These are phyloP conservation scores for Trichoderma arundinaceum DNA, from an alignment of 2,329 filamentous ascomycete genomes.

Conservation along the genomic window DNA sequence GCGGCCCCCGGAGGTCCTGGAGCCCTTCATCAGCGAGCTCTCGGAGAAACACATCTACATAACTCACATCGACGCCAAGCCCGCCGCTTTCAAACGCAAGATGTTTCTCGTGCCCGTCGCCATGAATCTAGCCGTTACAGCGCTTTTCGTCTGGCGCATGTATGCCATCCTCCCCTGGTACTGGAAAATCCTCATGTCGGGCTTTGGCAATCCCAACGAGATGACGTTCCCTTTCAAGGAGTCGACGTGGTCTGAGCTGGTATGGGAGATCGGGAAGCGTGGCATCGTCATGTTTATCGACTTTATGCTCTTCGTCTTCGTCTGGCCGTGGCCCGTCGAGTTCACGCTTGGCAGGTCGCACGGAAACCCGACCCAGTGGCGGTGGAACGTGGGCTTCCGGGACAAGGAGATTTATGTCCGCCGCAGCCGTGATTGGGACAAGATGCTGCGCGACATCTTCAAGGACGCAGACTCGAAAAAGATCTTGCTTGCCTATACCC, in stretches of 20 bases:
- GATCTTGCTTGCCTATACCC: conserved; percentile 66
- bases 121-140: conserved; percentile 72
- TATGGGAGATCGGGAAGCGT: conserved; percentile 63
- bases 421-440: conserved; percentile 75
- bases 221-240: conserved; percentile 66
- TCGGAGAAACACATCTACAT: conserved; percentile 77
- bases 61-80: conserved; percentile 77
- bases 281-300: conserved; percentile 74
- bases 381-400: conserved; percentile 76
- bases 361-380: conserved; percentile 73
- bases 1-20: conserved; percentile 65
- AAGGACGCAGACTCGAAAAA: conserved; percentile 57
- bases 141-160: conserved; percentile 70
- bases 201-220: conserved; percentile 69
- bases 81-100: conserved; percentile 74
- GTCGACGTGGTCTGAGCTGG: conserved; percentile 62
- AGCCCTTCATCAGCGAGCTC: conserved; percentile 70
- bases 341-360: conserved; percentile 67
- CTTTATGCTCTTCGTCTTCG: conserved; percentile 69
- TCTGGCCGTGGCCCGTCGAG: conserved; percentile 75
- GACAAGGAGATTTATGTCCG: conserved; percentile 81
- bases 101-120: conserved; percentile 80
- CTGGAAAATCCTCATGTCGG: conserved; percentile 65
- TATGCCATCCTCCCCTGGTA: conserved; percentile 76
- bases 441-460: conserved; percentile 61